Evolutionary conservation across 257 asterid species (phyloP).

Genomic region (Petrea volubilis): DNA sequence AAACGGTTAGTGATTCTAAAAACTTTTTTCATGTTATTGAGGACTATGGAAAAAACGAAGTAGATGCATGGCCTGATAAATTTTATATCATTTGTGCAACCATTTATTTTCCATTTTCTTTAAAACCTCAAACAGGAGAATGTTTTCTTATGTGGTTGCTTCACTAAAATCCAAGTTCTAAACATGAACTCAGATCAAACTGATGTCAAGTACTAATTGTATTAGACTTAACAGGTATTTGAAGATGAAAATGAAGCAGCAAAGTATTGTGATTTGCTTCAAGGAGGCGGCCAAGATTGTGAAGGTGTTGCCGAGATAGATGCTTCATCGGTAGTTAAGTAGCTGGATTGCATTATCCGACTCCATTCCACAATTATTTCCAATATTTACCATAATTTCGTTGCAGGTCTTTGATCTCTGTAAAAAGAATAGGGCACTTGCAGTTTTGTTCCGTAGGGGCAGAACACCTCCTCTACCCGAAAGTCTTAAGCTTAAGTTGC

Average conservation of each 20-base stretch:
- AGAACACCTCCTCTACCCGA: conserved; percentile 84
- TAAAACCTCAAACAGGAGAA: too few relatives aligned
- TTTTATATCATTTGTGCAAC: too few relatives aligned
- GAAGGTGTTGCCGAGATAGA: conserved; percentile 96
- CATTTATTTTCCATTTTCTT: too few relatives aligned
- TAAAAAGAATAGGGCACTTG: conserved; percentile 75
- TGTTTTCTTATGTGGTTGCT: not conserved
- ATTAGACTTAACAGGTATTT: conserved; percentile 53
- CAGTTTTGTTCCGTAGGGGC: conserved; percentile 80
- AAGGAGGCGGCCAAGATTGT: conserved; percentile 90
- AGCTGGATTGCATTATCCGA: not conserved
- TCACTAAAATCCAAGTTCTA: not conserved
- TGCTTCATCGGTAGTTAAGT: conserved; percentile 90
- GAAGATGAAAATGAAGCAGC: conserved; percentile 94
- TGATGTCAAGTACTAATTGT: too few relatives aligned
- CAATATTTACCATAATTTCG: not conserved
- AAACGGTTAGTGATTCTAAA: too few relatives aligned
- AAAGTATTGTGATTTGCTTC: conserved; percentile 84
- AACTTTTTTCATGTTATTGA: too few relatives aligned
- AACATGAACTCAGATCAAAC: not conserved
- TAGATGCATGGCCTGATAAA: too few relatives aligned
- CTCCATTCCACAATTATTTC: not conserved
- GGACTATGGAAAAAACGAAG: too few relatives aligned
- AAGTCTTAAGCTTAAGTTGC: conserved; percentile 73
- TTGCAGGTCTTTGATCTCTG: conserved; percentile 90